Evolutionary conservation across 495 filamentous ascomycete species (phyloP).

Genomic region (Penicillium flavigenum): DNA sequence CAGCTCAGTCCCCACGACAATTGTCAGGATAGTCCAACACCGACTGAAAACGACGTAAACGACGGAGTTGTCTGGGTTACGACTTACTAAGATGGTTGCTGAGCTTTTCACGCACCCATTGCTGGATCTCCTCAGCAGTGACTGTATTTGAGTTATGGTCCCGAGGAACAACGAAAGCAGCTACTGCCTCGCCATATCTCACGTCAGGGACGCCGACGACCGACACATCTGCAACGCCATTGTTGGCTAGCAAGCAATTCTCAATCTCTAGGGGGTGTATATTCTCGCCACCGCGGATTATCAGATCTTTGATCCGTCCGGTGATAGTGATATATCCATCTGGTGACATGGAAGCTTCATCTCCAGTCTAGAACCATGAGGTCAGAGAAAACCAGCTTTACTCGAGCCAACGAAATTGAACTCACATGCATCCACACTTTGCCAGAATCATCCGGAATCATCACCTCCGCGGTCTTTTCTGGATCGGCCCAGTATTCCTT

Average conservation of each 20-base stretch:
- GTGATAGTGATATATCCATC: constrained; percentile 67
- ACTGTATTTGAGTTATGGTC: constrained; percentile 20
- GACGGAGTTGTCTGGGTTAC: not conserved
- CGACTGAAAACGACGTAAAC: not conserved
- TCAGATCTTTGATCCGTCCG: constrained; percentile 84
- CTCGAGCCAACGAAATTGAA: constrained; percentile 8
- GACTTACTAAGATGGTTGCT: constrained; percentile 70
- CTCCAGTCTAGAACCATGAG: constrained; percentile 61
- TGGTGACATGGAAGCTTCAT: constrained; percentile 84
- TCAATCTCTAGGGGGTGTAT: constrained; percentile 95
- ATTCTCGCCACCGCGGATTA: constrained; percentile 93
- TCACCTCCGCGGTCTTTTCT: constrained; percentile 66
- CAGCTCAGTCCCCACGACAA: not conserved
- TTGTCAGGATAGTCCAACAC: not conserved
- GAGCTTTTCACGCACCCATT: constrained; percentile 71
- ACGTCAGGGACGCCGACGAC: constrained; percentile 84
- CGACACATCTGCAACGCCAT: constrained; percentile 66
- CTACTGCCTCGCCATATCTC: constrained; percentile 81
- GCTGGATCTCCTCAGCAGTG: constrained; percentile 53
- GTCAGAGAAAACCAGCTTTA: constrained; percentile 10
- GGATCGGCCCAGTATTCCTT: constrained; percentile 83
- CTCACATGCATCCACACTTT: constrained; percentile 70
- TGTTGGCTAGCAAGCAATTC: constrained; percentile 77
- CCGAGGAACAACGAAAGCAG: constrained; percentile 69
- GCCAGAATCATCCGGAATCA: constrained; percentile 58